phyloP scores from a whole-genome alignment of 2,329 filamentous ascomycete species.

The Sarocladiaceae sp. region DNA sequence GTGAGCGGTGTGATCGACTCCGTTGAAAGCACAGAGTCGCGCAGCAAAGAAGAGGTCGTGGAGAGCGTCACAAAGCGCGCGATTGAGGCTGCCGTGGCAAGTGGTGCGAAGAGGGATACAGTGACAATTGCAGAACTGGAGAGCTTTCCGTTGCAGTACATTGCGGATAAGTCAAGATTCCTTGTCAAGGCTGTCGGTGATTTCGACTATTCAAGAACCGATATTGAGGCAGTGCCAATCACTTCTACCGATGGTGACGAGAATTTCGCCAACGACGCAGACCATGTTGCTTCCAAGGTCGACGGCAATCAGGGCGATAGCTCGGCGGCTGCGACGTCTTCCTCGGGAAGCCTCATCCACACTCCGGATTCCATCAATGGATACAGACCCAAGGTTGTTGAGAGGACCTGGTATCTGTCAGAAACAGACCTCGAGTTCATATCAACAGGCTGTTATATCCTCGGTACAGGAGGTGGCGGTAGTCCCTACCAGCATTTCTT shows the following conservation, averaged over 20 bases:
- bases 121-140: constrained; percentile 47
- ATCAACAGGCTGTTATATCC: constrained; percentile 51
- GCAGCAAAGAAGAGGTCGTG: constrained; percentile 29
- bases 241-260: not conserved
- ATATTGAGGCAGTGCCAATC: not conserved
- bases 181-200: constrained; percentile 55
- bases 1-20: constrained; percentile 50
- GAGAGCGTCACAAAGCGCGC: constrained; percentile 33
- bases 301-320: constrained; percentile 19
- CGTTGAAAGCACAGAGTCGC: constrained; percentile 39
- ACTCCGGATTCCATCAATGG: not conserved
- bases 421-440: constrained; percentile 54
- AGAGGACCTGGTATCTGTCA: constrained; percentile 50
- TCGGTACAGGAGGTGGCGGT: constrained; percentile 56
- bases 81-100: constrained; percentile 35
- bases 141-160: constrained; percentile 43
- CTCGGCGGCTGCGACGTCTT: not conserved
- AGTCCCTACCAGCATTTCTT: constrained; percentile 46
- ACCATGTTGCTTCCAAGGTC: not conserved
- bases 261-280: constrained; percentile 1
- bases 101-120: constrained; percentile 36
- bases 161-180: constrained; percentile 46
- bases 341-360: constrained; percentile 13
- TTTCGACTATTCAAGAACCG: constrained; percentile 33
- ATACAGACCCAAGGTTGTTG: constrained; percentile 34